Evolutionary conservation across 495 filamentous ascomycete species (phyloP).

Genomic region (Penicillium mononematosum): DNA sequence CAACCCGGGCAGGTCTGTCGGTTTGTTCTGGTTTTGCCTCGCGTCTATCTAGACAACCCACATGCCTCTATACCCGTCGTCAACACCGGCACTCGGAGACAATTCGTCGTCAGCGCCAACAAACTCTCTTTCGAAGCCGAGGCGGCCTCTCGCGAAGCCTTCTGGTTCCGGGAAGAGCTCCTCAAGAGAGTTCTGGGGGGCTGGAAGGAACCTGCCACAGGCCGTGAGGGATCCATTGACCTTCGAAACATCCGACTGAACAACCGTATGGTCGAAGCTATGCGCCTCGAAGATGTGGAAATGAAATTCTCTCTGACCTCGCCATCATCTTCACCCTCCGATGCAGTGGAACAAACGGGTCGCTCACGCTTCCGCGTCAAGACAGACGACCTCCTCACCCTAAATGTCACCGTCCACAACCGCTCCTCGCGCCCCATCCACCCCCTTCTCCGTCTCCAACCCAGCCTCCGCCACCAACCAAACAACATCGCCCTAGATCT

Average conservation of each 20-base stretch:
- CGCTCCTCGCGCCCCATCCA: constrained; percentile 65
- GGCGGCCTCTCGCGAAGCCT: constrained; percentile 73
- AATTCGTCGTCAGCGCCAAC: constrained; percentile 83
- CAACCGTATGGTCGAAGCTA: constrained; percentile 76
- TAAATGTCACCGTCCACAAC: constrained; percentile 69
- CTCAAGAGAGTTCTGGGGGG: constrained; percentile 66
- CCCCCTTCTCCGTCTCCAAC: constrained; percentile 74
- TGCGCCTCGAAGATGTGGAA: constrained; percentile 77
- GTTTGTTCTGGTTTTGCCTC: constrained; percentile 71
- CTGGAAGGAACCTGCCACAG: constrained; percentile 64
- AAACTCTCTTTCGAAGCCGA: constrained; percentile 78
- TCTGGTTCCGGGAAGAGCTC: constrained; percentile 89
- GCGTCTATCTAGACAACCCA: constrained; percentile 73
- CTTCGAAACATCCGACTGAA: constrained; percentile 70
- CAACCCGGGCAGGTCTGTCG: constrained; percentile 77
- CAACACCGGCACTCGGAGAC: constrained; percentile 68
- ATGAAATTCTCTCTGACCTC: constrained; percentile 59
- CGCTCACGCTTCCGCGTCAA: constrained; percentile 55
- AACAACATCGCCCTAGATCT: constrained; percentile 76
- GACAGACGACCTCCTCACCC: constrained; percentile 68
- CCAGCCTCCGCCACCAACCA: constrained; percentile 69
- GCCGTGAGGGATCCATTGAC: constrained; percentile 68
- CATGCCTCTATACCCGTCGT: constrained; percentile 76
- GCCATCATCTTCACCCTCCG: constrained; percentile 22
- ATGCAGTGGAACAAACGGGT: constrained; percentile 39